Conservation (phyloP, 768 basidiomycete species). For the Wakefieldia striispora region DNA sequence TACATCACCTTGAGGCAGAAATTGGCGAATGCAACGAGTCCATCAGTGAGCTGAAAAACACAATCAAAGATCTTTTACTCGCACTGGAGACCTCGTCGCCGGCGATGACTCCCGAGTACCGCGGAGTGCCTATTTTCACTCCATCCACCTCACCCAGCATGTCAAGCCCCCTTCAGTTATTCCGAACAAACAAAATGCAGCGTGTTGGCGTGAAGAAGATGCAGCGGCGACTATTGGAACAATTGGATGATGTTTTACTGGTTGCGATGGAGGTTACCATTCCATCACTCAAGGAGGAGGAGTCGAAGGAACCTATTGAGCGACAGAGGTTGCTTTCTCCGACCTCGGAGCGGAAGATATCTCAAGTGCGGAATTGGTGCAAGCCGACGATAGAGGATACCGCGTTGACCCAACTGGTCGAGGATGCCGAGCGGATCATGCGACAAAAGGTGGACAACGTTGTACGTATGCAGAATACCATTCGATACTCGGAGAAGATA, state of each 20-base stretch:
- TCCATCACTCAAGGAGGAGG: conserved; percentile 89
- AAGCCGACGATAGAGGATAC: conserved; percentile 83
- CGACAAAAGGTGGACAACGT: conserved; percentile 93
- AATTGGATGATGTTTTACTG: conserved; percentile 83
- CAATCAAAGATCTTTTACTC: conserved; percentile 74
- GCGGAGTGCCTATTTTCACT: conserved; percentile 80
- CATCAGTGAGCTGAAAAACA: conserved; percentile 80
- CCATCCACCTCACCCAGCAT: conserved; percentile 71
- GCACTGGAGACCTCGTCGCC: conserved; percentile 75
- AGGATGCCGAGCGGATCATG: conserved; percentile 88
- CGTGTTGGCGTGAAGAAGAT: conserved; percentile 77
- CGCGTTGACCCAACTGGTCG: conserved; percentile 76
- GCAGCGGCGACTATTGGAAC: conserved; percentile 77
- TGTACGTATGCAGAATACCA: conserved; percentile 94
- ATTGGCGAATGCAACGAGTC: conserved; percentile 93
- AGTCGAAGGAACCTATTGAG: conserved; percentile 87
- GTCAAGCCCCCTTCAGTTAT: conserved; percentile 73
- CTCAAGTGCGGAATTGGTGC: conserved; percentile 81
- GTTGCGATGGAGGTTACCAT: conserved; percentile 79
- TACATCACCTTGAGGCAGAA: conserved; percentile 94
- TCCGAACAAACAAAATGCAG: conserved; percentile 76
- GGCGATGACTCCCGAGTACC: conserved; percentile 71
- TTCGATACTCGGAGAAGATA: conserved; percentile 94
- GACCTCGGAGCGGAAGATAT: conserved; percentile 83
- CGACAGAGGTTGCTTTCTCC: conserved; percentile 89